A percentile compares a stretch with the other conserved stretches of the same genome.
phyloP scores from a whole-genome alignment of 129 eudicot species.

The Oenanthe sinensis region DNA sequence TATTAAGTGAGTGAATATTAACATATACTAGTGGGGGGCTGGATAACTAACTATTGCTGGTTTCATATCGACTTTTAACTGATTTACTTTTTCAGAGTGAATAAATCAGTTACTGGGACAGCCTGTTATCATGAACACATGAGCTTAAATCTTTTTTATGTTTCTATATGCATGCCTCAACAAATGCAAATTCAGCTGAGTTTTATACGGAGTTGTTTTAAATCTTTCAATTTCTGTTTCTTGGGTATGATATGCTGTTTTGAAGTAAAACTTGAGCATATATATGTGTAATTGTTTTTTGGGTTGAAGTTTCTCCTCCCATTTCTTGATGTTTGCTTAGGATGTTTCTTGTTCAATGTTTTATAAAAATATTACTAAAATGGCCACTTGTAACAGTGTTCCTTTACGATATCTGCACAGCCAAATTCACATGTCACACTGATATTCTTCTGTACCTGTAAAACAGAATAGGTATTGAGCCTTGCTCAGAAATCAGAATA shows the following conservation, averaged over 20 bases:
- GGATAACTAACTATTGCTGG: background rate
- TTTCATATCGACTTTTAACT: background rate
- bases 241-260: background rate
- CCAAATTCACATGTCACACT: background rate
- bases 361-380: too few relatives aligned
- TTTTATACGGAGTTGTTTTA: background rate
- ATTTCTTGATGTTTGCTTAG: background rate
- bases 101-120: background rate
- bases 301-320: background rate
- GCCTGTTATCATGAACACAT: background rate
- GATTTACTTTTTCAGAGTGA: background rate
- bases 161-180: background rate
- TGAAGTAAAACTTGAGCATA: background rate
- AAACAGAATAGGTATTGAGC: background rate
- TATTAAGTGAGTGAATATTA: background rate
- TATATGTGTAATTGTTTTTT: background rate
- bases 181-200: background rate
- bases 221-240: background rate
- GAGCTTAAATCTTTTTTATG: background rate
- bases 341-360: background rate
- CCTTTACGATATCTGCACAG: background rate
- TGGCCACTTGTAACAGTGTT: background rate
- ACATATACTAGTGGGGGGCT: background rate
- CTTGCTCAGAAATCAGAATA: background rate
- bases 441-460: background rate